phyloP scores from a whole-genome alignment of 192 early-diverging fungal species.

The Rhizoclosmatium sp. region DNA sequence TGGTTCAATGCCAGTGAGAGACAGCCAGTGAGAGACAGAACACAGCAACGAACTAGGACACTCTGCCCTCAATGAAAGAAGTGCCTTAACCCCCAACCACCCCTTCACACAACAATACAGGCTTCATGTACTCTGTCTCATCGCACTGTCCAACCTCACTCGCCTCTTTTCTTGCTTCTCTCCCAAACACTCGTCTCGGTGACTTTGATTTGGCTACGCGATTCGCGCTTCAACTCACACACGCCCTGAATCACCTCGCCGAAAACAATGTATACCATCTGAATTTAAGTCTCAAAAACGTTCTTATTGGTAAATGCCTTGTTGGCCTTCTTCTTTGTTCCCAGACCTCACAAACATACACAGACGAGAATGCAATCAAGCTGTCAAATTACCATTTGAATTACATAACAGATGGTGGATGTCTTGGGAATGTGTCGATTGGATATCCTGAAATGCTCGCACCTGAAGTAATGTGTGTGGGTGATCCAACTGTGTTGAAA shows the following conservation, averaged over 20 bases:
- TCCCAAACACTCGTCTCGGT: not conserved
- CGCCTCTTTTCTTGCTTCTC: not conserved
- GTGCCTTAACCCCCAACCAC: too few species aligned
- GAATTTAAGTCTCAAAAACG: constrained; percentile 1
- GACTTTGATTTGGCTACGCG: not conserved
- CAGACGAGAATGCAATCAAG: constrained; percentile 4
- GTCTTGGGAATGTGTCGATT: constrained; percentile 6
- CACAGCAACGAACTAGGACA: too few species aligned
- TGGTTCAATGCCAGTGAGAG: too few species aligned
- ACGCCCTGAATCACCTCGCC: not conserved
- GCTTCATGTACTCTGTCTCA: too few species aligned
- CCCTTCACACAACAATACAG: too few species aligned
- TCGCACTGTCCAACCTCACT: too few species aligned
- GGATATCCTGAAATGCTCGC: constrained; percentile 25
- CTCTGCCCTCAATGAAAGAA: too few species aligned
- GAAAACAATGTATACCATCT: not conserved
- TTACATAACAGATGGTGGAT: constrained; percentile 26
- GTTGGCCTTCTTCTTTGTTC: not conserved
- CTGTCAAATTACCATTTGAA: constrained; percentile 27
- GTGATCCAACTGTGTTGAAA: not conserved
- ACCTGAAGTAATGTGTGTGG: constrained; percentile 5
- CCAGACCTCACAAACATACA: not conserved
- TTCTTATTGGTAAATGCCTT: not conserved
- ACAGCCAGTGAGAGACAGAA: too few species aligned
- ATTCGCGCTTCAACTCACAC: constrained; percentile 1